Base-by-base conservation (phyloP, 768 basidiomycete genomes). In the Cystobasidium onofrii region DNA sequence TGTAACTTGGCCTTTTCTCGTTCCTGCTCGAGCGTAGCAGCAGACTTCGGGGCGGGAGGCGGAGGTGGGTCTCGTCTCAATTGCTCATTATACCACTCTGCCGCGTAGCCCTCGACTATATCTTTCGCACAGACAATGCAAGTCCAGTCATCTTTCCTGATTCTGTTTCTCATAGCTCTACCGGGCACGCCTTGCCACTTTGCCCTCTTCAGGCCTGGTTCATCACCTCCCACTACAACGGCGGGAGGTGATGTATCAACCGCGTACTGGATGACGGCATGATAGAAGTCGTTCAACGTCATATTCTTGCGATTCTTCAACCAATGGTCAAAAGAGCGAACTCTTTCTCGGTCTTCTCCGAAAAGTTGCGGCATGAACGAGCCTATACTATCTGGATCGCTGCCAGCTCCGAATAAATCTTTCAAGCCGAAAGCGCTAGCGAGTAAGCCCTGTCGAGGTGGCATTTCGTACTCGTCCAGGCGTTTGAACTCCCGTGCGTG, bases 351-450 rank as follows among this genome's bases (percentile, higher is more conserved):
- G 36, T 71, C 69, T n/a, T 44, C 34, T 29, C 55, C 55, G 31
- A 71, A 71, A 25, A 71, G 69, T 15, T 71, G 69, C 13, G 69
- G 69, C 54, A 71, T 31, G 69, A 71, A 71, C 9, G 69, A 55
- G 12, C 69, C 69, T 10, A 71, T 60, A 34, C 31, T 34, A 13
- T 55, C 69, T 60, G 69, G 54, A 31, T 71, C 69, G 29, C 54
- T 44, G 12, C 54, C 50, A 6, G 69, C 34, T n/a, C 69, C 69
- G 25, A 71, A 71, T 13, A 71, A 52, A 36, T 60, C 55, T 27
- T 46, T 46, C 57, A 60, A 29, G 13, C 41, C 41, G 33, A 71
- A 71, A 1, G 69, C 55, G 17, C 50, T 55, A 33, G 69, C 69
- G 10, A 71, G 33, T 29, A 71, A 23, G 33, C 69, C 69, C 39